Base-by-base conservation (phyloP, 1,284 basidiomycete genomes). In the Macrocybe sp. region DNA sequence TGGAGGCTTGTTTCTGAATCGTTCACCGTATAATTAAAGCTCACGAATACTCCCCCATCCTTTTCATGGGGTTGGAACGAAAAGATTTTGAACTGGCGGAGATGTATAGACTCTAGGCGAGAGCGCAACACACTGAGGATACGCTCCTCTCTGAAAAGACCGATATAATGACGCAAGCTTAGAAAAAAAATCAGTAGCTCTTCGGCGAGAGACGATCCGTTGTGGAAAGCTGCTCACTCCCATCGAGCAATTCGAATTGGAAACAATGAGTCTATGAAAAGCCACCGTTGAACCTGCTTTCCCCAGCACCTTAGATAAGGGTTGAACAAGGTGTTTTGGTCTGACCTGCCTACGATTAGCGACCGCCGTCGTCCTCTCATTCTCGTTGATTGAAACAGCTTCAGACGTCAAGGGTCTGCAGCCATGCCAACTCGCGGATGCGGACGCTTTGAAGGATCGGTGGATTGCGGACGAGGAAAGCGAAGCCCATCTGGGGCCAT, bases 31-130 rank as follows among this genome's bases (percentile, higher is more conserved):
- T 88, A 95, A 14, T 74, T 70, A 64, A 94, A 94, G 41, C 78
- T 79, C 46, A 94, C 81, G 62, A 95, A 95, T 3, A 92, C 85
- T 6, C 94, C 93, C 6, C 91, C 90, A 52, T 92, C 90, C 59
- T 93, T 93, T 45, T 66, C 63, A 52, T 84, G 75, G 9, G 81
- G 80, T 44, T 86, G 72, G 4, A 89, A 52, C 16, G 76, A 75
- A 6, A 82, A 54, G 12, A 87, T 63, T 34, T 70, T 66, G 59
- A 90, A 88, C 34, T 66, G 69, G 52, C 81, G 74, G 0, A 72
- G 59, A 35, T 76, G 71, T 28, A 86, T 70, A 11, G 61, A 53
- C 7, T 72, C 64, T n/a, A 90, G 66, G 35, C 78, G 70, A 4
- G 67, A 57, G 36, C 72, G 61, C 11, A 89, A 63, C 28, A 62